These are phyloP conservation scores for Scutellaria baicalensis DNA, from an alignment of 257 asterid genomes.

Conservation along the genomic window DNA sequence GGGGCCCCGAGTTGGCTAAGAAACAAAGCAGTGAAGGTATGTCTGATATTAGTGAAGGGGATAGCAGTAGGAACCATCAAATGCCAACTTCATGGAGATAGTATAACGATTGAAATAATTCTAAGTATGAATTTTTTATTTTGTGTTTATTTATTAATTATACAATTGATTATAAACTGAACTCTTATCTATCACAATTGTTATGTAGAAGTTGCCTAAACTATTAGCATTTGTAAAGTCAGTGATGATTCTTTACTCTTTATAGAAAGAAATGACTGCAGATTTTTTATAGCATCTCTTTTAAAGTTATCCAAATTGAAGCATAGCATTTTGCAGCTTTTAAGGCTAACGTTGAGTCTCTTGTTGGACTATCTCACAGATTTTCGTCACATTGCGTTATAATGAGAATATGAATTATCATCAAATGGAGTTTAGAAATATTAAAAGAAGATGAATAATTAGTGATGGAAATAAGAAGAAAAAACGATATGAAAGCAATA, in stretches of 20 bases:
- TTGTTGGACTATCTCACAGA: too few relatives aligned
- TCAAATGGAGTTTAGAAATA: too few relatives aligned
- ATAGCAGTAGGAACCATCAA: conserved; percentile 38
- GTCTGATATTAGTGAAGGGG: conserved; percentile 49
- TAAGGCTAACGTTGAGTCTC: too few relatives aligned
- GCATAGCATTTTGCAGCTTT: too few relatives aligned
- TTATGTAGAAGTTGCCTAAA: conserved; percentile 10
- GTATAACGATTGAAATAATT: not conserved
- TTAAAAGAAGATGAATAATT: too few relatives aligned
- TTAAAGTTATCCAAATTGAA: conserved; percentile 38
- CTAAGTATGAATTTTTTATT: not conserved
- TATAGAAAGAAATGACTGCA: conserved; percentile 11
- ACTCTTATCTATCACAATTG: conserved; percentile 18
- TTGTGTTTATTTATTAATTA: not conserved
- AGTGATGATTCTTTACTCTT: conserved; percentile 22
- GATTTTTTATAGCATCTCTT: conserved; percentile 1
- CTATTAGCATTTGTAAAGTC: conserved; percentile 21
- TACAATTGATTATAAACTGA: conserved; percentile 1
- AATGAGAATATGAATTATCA: too few relatives aligned
- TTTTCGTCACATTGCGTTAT: too few relatives aligned
- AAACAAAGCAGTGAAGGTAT: conserved; percentile 39
- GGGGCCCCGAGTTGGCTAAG: conserved; percentile 26
- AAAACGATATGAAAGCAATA: too few relatives aligned
- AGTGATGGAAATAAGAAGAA: too few relatives aligned
- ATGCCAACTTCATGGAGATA: conserved; percentile 39